Percentiles rank a stretch among this genome's conserved stretches.
Conservation (phyloP, 2,329 filamentous ascomycete genomes). For the Orbilia oligospora region DNA sequence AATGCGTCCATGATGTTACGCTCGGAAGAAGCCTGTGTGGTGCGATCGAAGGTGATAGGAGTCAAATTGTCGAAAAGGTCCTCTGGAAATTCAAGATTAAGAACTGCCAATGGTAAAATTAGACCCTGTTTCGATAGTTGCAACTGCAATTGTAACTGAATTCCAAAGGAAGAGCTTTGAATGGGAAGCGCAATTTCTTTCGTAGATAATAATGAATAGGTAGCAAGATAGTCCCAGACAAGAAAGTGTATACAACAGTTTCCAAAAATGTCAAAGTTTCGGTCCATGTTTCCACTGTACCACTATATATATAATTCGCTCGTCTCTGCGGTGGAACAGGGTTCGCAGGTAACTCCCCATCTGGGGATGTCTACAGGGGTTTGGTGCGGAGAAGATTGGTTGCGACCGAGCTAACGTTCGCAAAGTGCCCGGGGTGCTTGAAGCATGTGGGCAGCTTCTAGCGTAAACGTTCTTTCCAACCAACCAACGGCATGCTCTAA, state of each 20-base stretch:
- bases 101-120: conserved; percentile 27
- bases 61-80: conserved; percentile 52
- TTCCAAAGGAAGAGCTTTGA: conserved; percentile 1
- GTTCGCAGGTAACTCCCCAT: conserved; percentile 53
- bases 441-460: conserved; percentile 50
- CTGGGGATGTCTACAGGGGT: conserved; percentile 46
- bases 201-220: conserved; percentile 14
- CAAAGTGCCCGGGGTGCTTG: conserved; percentile 53
- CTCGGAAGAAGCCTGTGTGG: conserved; percentile 5
- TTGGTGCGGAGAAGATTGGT: conserved; percentile 57
- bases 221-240: conserved; percentile 25
- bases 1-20: conserved; percentile 37
- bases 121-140: conserved; percentile 17
- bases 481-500: conserved; percentile 50
- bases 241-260: conserved; percentile 37
- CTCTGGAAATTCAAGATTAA: conserved; percentile 44
- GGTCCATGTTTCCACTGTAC: conserved; percentile 37
- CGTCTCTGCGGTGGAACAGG: conserved; percentile 46
- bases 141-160: conserved; percentile 18
- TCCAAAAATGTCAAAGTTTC: conserved; percentile 34
- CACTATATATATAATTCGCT: conserved; percentile 59
- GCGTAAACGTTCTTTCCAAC: conserved; percentile 42
- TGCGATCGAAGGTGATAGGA: conserved; percentile 35
- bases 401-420: conserved; percentile 43
- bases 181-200: conserved; percentile 6